Evolutionary conservation across 129 eudicot genomes (phyloP).

Genomic region (sunflower (Helianthus annuus)): DNA sequence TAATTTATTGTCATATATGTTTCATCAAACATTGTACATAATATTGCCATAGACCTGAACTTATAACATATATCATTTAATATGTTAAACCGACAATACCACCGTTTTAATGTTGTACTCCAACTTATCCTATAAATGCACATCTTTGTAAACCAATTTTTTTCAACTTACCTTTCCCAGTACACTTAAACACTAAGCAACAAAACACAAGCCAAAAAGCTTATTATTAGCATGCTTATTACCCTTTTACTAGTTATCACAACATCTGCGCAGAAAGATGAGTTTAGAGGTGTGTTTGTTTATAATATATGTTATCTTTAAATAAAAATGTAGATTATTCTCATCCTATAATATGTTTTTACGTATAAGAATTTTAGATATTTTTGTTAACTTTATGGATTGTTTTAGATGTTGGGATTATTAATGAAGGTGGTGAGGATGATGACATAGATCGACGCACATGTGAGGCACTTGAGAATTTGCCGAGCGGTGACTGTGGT

Average conservation of each 20-base stretch:
- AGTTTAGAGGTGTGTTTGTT: not conserved
- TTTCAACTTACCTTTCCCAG: not conserved
- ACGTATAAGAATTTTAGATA: not conserved
- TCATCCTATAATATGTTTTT: not conserved
- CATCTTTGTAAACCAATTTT: too few relatives aligned
- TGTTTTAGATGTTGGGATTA: not conserved
- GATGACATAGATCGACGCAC: not conserved
- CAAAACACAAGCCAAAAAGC: not conserved
- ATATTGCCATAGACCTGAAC: too few relatives aligned
- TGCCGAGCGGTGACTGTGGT: not conserved
- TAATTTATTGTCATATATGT: too few relatives aligned
- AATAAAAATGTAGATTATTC: not conserved
- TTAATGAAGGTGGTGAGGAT: not conserved
- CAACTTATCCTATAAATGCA: too few relatives aligned
- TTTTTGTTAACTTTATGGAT: not conserved
- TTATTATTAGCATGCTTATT: not conserved
- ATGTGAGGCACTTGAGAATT: not conserved
- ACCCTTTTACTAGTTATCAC: not conserved
- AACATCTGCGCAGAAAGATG: not conserved
- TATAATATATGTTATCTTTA: not conserved
- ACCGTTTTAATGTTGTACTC: too few relatives aligned
- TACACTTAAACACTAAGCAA: not conserved
- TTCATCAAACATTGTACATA: too few relatives aligned
- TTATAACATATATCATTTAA: too few relatives aligned
- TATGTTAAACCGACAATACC: too few relatives aligned